Evolutionary conservation across 805 yeast genomes (phyloP).

Genomic region (Jamesozyma hellenica): DNA sequence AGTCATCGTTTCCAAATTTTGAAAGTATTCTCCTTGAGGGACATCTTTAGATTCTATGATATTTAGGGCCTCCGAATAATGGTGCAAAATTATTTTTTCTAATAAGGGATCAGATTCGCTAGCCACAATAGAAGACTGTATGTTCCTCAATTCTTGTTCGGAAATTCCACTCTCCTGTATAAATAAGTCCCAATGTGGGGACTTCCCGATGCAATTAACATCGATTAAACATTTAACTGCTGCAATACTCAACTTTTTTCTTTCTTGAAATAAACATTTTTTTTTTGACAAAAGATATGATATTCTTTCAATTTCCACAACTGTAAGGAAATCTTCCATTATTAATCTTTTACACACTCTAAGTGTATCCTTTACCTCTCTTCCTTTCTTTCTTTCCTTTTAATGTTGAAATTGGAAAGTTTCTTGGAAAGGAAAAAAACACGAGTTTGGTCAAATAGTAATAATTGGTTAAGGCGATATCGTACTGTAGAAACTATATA

Average conservation of each 20-base stretch:
- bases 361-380: no score
- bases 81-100: constrained; percentile 14
- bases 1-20: constrained; percentile 12
- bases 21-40: constrained; percentile 5
- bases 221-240: constrained; percentile 9
- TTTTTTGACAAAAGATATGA: constrained; percentile 8
- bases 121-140: not conserved
- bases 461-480: no score
- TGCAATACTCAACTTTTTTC: constrained; percentile 7
- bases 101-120: not conserved
- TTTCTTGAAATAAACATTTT: constrained; percentile 5
- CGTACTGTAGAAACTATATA: no score
- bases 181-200: constrained; percentile 13
- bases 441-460: no score
- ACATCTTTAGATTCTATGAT: constrained; percentile 12
- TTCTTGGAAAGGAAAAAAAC: no score
- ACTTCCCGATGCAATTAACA: constrained; percentile 5
- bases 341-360: no score
- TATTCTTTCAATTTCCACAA: constrained; percentile 11
- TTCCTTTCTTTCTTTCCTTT: no score
- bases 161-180: constrained; percentile 2
- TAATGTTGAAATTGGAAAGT: no score
- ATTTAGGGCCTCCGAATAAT: constrained; percentile 17
- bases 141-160: not conserved
- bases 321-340: no score